Base-by-base conservation (phyloP, 2,329 filamentous ascomycete genomes). In the Claviceps pazoutovae region DNA sequence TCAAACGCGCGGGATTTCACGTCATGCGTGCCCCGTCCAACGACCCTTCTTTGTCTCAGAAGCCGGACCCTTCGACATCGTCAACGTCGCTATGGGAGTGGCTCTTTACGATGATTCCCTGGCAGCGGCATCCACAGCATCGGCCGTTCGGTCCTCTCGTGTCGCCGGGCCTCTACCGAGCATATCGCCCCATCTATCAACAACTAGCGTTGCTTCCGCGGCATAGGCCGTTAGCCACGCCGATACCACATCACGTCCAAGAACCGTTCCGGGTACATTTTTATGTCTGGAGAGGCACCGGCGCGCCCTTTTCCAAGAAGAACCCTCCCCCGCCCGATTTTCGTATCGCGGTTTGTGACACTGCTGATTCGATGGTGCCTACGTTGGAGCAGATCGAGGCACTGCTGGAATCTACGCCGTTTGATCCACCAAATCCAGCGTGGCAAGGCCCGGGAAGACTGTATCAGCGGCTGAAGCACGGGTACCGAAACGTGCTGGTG, bases 1-100 rank as follows among this genome's bases (percentile, higher is more conserved):
- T 98, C 59, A 93, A 85, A 64, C 78, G 93, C 49, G 73, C 80
- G 38, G 91, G 93, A 17, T 97, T 95, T 69, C 79, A 84, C 48
- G 79, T 97, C 17, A 73, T 85, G 54, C 80, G 91, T 51, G 86
- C 87, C 1, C 77, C 78, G 49, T 9, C 51, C 57, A 39, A 54
- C 49, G 51, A 58, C 57, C 38, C 14, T 45, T 45, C 30, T n/a
- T 14, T 21, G 37, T 41, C 37, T 26, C 42, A 3, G 17, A n/a
- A 17, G 30, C 14, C 26, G 4, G 48, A 23, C 8, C 13, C 38
- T 8, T 26, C 58, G 17, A 49, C 54, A 14, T 55, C 58, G 4
- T 44, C 57, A 14, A 57, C 59, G 5, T 58, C 62, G 1, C 58
- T 82, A 5, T 75, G 74, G 71, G 67, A 76, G 54, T 79, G 77